Percentiles rank a stretch among this genome's conserved stretches.
Conservation (phyloP, 257 asterid genomes). For the Salvia splendens region DNA sequence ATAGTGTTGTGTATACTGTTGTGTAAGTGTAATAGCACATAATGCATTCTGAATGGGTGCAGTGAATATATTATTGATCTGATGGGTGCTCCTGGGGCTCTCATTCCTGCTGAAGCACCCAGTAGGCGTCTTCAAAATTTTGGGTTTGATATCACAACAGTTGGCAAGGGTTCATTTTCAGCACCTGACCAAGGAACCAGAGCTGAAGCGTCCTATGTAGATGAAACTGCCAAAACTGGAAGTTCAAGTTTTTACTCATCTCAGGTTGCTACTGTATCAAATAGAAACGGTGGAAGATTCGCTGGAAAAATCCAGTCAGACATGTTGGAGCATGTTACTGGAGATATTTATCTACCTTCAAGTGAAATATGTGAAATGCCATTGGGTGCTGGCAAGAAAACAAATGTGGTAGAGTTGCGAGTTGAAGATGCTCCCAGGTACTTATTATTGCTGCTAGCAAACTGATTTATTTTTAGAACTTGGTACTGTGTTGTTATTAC, state of each 20-base stretch:
- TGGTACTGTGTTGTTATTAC: conserved; percentile 35
- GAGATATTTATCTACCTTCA: conserved; percentile 38
- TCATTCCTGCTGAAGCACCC: conserved; percentile 91
- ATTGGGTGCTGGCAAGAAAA: conserved; percentile 34
- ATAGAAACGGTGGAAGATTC: conserved; percentile 32
- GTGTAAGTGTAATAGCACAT: not conserved
- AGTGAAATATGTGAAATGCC: conserved; percentile 36
- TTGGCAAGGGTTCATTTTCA: conserved; percentile 39
- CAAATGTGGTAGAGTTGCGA: conserved; percentile 40
- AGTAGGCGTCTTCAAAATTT: conserved; percentile 59
- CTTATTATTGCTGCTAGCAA: conserved; percentile 37
- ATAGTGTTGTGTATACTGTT: not conserved
- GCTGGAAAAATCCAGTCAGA: conserved; percentile 36
- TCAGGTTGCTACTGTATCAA: conserved; percentile 34
- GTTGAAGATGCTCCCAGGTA: conserved; percentile 47
- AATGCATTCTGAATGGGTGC: conserved; percentile 45
- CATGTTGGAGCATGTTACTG: conserved; percentile 45
- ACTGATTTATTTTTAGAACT: conserved; percentile 39
- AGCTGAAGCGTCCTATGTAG: conserved; percentile 33
- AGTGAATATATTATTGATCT: conserved; percentile 96
- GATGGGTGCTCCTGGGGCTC: conserved; percentile 99
- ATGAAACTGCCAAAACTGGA: conserved; percentile 37
- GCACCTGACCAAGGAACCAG: conserved; percentile 43
- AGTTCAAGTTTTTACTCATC: conserved; percentile 40
- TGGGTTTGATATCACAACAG: conserved; percentile 55